These are phyloP conservation scores for Sisymbrium irio DNA, from an alignment of 345 rosid species.

Conservation along the genomic window DNA sequence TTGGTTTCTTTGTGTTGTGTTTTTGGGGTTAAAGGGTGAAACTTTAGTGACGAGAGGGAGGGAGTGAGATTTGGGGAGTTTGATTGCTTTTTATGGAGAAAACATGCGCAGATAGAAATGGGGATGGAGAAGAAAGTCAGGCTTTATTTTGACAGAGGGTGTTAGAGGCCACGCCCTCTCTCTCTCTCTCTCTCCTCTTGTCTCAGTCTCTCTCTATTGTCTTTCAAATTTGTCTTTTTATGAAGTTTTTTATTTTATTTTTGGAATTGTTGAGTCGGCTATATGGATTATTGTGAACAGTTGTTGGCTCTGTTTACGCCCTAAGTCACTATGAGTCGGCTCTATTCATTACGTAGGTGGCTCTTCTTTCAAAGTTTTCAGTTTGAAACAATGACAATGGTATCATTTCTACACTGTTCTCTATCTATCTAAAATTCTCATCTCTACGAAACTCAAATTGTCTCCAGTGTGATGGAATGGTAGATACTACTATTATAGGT, in stretches of 20 bases:
- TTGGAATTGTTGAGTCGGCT: constrained; percentile 34
- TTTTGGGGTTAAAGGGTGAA: constrained; percentile 4
- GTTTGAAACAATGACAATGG: not conserved
- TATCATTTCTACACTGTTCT: not conserved
- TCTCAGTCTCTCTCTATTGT: constrained; percentile 2
- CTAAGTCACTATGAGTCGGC: constrained; percentile 26
- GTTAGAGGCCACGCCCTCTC: constrained; percentile 31
- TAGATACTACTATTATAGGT: not conserved
- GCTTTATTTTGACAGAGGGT: constrained; percentile 28
- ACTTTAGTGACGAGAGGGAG: not conserved
- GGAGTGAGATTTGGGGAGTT: constrained; percentile 16
- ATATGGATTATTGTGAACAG: constrained; percentile 32
- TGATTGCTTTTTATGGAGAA: constrained; percentile 23
- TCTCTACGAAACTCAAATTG: not conserved
- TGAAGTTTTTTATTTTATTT: not conserved
- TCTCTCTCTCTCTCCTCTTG: not conserved
- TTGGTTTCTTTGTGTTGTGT: not conserved
- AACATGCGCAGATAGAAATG: constrained; percentile 33
- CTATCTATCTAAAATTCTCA: not conserved
- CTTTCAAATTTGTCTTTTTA: constrained; percentile 21
- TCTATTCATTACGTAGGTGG: constrained; percentile 28
- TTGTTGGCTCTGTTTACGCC: constrained; percentile 13
- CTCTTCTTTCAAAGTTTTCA: constrained; percentile 26
- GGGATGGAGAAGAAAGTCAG: constrained; percentile 33
- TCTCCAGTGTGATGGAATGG: not conserved